Conservation (phyloP, 305 asterid genomes). For the Solanum chacoense region DNA sequence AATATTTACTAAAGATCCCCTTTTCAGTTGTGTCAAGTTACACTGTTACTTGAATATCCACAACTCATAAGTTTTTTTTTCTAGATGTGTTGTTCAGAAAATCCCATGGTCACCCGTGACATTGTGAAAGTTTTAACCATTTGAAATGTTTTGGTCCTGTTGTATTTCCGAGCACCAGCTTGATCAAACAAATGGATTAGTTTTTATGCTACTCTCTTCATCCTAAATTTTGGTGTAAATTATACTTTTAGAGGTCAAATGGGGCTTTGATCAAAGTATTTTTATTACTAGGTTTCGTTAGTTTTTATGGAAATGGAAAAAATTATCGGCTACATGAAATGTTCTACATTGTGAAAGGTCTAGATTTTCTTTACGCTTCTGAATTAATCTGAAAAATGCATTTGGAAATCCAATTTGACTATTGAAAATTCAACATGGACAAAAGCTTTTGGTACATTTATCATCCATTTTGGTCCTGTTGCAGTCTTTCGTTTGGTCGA, state of each 20-base stretch:
- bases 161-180: not conserved
- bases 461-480: not conserved
- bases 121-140: not conserved
- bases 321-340: not conserved
- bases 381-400: not conserved
- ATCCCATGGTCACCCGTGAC: not conserved
- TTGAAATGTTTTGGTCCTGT: not conserved
- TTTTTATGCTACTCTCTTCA: not conserved
- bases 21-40: not conserved
- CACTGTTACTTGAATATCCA: not conserved
- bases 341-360: not conserved
- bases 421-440: not conserved
- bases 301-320: not conserved
- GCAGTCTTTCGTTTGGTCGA: not conserved
- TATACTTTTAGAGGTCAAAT: not conserved
- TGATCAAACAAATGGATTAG: not conserved
- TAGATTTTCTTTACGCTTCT: not conserved
- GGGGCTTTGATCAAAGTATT: not conserved
- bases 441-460: not conserved
- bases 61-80: constrained; percentile 9
- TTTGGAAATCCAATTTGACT: not conserved
- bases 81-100: not conserved
- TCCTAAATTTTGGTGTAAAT: not conserved
- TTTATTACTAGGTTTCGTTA: not conserved
- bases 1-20: not conserved